phyloP scores from a whole-genome alignment of 257 asterid genomes.

The Vinca minor region DNA sequence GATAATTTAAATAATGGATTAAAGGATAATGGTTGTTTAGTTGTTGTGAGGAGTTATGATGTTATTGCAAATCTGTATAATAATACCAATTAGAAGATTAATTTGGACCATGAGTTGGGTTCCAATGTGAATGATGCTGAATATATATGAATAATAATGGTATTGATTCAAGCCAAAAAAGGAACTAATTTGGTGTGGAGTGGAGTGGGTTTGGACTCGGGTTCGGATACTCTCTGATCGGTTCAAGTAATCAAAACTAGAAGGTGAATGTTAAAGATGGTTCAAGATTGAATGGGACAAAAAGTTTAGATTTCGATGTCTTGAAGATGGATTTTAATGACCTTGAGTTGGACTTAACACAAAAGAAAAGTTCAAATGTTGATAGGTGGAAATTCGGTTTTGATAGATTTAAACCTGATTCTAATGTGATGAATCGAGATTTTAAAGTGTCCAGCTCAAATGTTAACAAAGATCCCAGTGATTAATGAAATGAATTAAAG shows the following conservation, averaged over 20 bases:
- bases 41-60: constrained; percentile 19
- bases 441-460: constrained; percentile 2
- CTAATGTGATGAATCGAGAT: constrained; percentile 12
- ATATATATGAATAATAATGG: not conserved
- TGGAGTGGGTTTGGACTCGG: constrained; percentile 1
- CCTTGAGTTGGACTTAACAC: constrained; percentile 16
- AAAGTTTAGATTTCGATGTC: constrained; percentile 16
- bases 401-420: constrained; percentile 14
- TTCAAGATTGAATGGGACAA: constrained; percentile 14
- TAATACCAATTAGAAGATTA: constrained; percentile 5
- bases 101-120: constrained; percentile 6
- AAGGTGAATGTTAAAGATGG: constrained; percentile 19
- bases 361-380: constrained; percentile 19
- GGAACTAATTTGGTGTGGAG: constrained; percentile 11
- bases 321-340: constrained; percentile 20
- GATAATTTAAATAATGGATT: constrained; percentile 17
- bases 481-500: too few relatives aligned
- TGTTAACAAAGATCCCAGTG: constrained; percentile 11
- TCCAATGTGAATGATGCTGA: not conserved
- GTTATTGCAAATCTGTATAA: constrained; percentile 23
- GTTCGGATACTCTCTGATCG: not conserved
- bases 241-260: constrained; percentile 1
- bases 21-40: constrained; percentile 16
- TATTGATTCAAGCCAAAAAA: constrained; percentile 5
- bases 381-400: constrained; percentile 19